Conservation (phyloP, 441 rosid genomes). For the Populus hybrid region DNA sequence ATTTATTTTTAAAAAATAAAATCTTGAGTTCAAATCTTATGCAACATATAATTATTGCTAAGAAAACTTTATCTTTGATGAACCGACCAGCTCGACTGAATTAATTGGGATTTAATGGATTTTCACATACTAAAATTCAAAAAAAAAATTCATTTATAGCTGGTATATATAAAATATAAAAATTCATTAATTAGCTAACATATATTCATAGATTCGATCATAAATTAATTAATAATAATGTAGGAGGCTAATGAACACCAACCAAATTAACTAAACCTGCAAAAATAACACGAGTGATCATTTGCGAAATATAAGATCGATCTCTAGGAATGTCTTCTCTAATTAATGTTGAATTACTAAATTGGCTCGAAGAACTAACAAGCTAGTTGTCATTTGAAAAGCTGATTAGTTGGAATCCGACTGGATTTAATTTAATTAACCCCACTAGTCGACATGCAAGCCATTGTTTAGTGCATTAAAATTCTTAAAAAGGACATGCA, state of each 20-base stretch:
- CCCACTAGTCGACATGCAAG: background rate
- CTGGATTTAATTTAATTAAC: too few species aligned
- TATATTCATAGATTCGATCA: too few species aligned
- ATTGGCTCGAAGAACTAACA: background rate
- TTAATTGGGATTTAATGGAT: rapidly evolving
- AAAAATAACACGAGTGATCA: background rate
- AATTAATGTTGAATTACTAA: too few species aligned
- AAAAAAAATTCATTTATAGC: too few species aligned
- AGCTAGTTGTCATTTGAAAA: background rate
- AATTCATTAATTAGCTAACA: background rate
- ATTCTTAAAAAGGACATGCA: background rate
- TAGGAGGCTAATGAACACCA: background rate
- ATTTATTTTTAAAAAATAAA: too few species aligned
- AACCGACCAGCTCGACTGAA: too few species aligned
- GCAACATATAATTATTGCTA: too few species aligned
- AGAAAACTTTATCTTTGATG: too few species aligned
- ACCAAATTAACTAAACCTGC: background rate
- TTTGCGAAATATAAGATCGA: background rate
- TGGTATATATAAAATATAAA: too few species aligned
- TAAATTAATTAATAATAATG: too few species aligned
- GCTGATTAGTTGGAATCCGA: background rate
- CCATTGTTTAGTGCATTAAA: background rate
- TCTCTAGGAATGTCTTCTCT: background rate
- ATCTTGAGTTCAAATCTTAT: too few species aligned
- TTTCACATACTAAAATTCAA: too few species aligned